Evolutionary conservation across 2,329 filamentous ascomycete genomes (phyloP), one percentile per base, ranked within the genome.

Genomic region (Diplodia mutila): DNA sequence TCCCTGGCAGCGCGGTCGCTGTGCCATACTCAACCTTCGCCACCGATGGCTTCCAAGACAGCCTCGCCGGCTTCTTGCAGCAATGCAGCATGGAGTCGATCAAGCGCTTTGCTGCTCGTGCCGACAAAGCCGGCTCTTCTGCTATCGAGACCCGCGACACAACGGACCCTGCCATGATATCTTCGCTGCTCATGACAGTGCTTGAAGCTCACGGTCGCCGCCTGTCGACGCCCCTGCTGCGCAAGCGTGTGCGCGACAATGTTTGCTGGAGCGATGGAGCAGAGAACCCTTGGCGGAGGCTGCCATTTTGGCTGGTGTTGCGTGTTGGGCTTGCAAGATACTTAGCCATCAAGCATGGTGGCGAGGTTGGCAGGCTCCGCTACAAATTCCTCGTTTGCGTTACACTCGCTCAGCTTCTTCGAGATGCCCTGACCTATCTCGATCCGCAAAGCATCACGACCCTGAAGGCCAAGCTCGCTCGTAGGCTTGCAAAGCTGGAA

Each of bases 211-310:
- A 85, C 7, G 89, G 89, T 0, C 66, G 72, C 0, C 70, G 77
- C 0, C 68, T 79, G 0, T 65, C 75, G 0, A 76, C 83, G 0
- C 70, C 76, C 0, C 27, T 79, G 0, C 73, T 90, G 1, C 78
- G 79, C 0, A 92, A 92, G 72, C 80, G 84, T 2, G 82, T 91
- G 0, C 82, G 86, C 0, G 90, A 91, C 61, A 88, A 90, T n/a
- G 84, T 90, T 0, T 82, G 81, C 14, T 83, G 86, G 73, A 73
- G 77, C 0, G 73, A 82, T 0, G 75, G 75, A 2, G 79, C 82
- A 0, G 75, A 81, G 0, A 73, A 80, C 0, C 89, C 89, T 0
- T 92, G 89, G 89, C 81, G 89, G 21, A 80, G 90, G 46, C 84
- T 84, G 1, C 83, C 89, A 0, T 82, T 85, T 61, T 92, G 88